Evolutionary conservation across 345 rosid species (phyloP), one percentile per base, ranked within the genome.

Genomic region (Hevea brasiliensis): DNA sequence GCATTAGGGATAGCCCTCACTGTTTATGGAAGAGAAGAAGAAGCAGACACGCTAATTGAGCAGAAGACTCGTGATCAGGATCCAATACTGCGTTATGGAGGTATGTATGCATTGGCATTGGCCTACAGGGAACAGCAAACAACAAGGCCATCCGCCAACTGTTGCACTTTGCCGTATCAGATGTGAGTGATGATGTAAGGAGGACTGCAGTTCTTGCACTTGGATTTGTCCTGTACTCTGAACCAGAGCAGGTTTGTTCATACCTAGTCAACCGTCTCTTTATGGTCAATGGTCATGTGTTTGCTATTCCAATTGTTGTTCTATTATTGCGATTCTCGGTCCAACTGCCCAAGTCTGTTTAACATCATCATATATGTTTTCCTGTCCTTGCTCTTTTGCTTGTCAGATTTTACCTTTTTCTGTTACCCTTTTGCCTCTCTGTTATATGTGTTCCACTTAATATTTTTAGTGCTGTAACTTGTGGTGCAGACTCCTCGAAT

Each of bases 131-230:
- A 77, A 93, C 99, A 27, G 96, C 95, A 51, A 96, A 96, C 87
- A 96, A 96, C 83, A 96, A 91, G 86, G 98, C 99, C 44, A 96
- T 96, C 55, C 99, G 99, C 70, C 97, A 96, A 83, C 84, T 96
- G 74, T 87, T 96, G 78, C 99, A 96, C 79, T 96, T 93, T 84
- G 99, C 99, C n/a, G 99, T 96, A 66, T 96, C 97, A 63, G 98
- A 96, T 84, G 97, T 90, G 75, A 93, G 97, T 70, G 95, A 96
- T 82, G 99, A 96, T 84, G 99, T 96, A 67, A 86, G 98, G 80
- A 89, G 99, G 83, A 96, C 97, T 67, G 99, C 98, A 60, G 99
- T 93, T 81, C 85, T 96, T 77, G 98, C 99, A 5, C 97, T 96
- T 76, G 99, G 99, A 71, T 96, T 96, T 85, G 98, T 96, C 80